Conservation (phyloP, 2,329 filamentous ascomycete species). For the Parascedosporium putredinis region DNA sequence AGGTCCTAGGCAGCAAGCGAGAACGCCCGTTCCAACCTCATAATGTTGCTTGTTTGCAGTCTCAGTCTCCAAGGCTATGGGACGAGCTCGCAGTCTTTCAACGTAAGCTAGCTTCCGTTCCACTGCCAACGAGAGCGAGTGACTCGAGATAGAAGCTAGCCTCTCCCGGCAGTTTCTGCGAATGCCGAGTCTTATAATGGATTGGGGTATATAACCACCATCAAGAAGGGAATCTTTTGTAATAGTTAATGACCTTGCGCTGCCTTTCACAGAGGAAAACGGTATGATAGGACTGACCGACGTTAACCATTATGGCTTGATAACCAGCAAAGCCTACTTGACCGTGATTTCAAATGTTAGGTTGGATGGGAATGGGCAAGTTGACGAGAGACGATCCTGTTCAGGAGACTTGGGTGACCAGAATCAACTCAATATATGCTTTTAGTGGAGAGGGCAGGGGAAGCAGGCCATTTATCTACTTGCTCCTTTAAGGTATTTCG, state of each 20-base stretch:
- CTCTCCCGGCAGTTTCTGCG: conserved; percentile 55
- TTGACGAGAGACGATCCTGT: too few relatives aligned
- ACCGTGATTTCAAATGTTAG: too few relatives aligned
- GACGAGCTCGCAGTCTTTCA: conserved; percentile 42
- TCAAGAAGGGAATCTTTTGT: conserved; percentile 39
- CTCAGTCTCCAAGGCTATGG: conserved; percentile 59
- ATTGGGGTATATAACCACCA: conserved; percentile 52
- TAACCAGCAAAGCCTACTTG: too few relatives aligned
- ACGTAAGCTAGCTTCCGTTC: conserved; percentile 55
- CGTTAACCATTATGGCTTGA: background rate
- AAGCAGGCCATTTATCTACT: too few relatives aligned
- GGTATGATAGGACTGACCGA: background rate
- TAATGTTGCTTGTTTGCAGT: conserved; percentile 62
- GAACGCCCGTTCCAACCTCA: conserved; percentile 57
- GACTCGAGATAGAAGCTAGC: conserved; percentile 40
- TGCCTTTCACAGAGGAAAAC: too few relatives aligned
- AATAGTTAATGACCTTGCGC: background rate
- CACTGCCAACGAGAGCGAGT: conserved; percentile 41
- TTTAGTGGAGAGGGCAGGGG: too few relatives aligned
- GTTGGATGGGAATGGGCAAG: too few relatives aligned
- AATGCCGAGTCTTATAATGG: conserved; percentile 54
- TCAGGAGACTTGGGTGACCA: too few relatives aligned
- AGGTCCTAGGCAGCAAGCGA: conserved; percentile 51
- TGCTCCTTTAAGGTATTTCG: too few relatives aligned
- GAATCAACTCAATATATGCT: too few relatives aligned